phyloP scores from a whole-genome alignment of 352 stramenopile genomes.

The Pythium volutum region DNA sequence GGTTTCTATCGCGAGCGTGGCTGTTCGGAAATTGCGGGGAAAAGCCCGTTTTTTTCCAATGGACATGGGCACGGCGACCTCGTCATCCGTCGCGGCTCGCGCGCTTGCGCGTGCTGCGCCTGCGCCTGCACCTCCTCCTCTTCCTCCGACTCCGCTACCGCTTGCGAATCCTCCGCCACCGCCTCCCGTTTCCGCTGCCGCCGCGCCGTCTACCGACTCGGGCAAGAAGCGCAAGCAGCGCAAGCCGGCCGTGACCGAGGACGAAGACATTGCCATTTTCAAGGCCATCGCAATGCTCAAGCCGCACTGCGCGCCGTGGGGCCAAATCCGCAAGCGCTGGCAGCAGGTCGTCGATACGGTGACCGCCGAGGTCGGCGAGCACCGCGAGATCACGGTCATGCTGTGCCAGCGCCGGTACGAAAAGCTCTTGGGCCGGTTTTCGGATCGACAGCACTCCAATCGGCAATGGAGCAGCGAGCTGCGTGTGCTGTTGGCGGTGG shows the following conservation, averaged over 20 bases:
- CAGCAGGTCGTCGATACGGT: not conserved
- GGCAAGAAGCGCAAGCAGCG: not conserved
- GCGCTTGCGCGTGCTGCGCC: too few species aligned
- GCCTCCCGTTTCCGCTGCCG: too few species aligned
- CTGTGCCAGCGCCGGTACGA: constrained; percentile 2
- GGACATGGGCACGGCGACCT: too few species aligned
- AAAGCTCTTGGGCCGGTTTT: constrained; percentile 1
- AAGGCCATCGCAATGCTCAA: not conserved
- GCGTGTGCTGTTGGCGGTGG: not conserved
- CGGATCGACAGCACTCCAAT: not conserved
- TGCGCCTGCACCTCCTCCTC: too few species aligned
- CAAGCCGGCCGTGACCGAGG: not conserved
- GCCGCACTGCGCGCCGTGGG: constrained; percentile 9
- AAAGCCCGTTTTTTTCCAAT: too few species aligned
- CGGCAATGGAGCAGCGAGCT: constrained; percentile 1
- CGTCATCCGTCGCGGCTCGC: too few species aligned
- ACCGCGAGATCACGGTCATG: not conserved
- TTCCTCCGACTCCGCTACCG: too few species aligned
- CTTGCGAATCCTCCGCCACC: too few species aligned
- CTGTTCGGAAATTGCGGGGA: too few species aligned
- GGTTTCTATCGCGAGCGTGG: too few species aligned
- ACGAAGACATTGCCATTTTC: constrained; percentile 11
- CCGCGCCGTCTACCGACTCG: not conserved
- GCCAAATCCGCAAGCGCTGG: not conserved
- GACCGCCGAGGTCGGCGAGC: not conserved